Base-by-base conservation (phyloP, 1,139 yeast genomes). In the Pneumocystis oryctolagi region DNA sequence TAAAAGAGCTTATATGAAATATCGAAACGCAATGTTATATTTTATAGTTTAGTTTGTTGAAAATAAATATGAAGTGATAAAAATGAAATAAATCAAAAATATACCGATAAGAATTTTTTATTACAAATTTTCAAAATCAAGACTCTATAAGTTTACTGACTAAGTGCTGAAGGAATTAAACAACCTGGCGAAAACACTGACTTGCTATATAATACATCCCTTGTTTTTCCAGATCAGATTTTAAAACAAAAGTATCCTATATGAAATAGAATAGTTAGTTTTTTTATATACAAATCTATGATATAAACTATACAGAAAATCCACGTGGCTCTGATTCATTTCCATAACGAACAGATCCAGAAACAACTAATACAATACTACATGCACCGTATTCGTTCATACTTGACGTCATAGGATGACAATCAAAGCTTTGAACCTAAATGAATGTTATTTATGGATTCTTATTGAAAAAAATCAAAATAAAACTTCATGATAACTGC, bases 161-260 rank as follows among this genome's bases (percentile, higher is more conserved):
- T 34, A 6, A 25, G 12, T 25, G 14, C 20, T 6, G 20, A 8
- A 25, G 1, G 16, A 12, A 2, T 12, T 47, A 47, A 47, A 47
- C 61, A 31, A 63, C 63, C 39, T 63, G 65, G 55, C 65, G 57
- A 25, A 63, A 63, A 53, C 65, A 63, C 18, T 63, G 62, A 30
- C 63, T 63, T 35, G 59, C 65, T 42, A 63, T 62, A 37, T 62
- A 63, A 57, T 63, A 63, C 16, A 62, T 63, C 14, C 65, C 65
- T 12, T 34, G 53, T 58, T 62, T 62, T 53, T 62, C 65, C 14
- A 63, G 59, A 40, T 63, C 65, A 37, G 59, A 64, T 60, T 62
- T 62, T 40, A 63, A 57, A 31, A 60, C 56, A 59, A 63, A 63
- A 20, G 65, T 62, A 39, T 63, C 62, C 55, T 47, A 47, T 3